Base-by-base conservation (phyloP, 768 basidiomycete species). In the Obba rivulosa region DNA sequence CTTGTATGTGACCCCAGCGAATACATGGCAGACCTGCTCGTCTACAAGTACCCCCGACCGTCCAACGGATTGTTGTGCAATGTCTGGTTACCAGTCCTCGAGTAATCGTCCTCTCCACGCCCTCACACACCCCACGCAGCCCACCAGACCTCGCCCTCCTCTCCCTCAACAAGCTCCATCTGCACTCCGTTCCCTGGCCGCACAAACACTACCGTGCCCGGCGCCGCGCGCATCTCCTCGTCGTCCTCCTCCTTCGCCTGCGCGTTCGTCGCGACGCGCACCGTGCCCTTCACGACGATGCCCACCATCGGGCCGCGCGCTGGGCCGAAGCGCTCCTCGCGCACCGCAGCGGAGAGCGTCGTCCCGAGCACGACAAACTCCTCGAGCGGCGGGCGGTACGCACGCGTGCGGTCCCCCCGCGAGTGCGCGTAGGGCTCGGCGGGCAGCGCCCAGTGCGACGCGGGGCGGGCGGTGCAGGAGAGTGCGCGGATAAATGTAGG, bases 301-400 rank as follows among this genome's bases (percentile, higher is more conserved):
- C 59, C 62, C n/a, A 62, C 52, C 20, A 53, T 57, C 36, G 62
- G 61, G 8, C 61, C 61, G 2, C 43, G 41, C 10, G 53, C 52
- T 21, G 48, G 42, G 3, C 37, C 42, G 8, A 59, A 43, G 13
- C 20, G 36, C 46, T 59, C 58, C 38, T 41, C 37, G 20, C 28
- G 34, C 13, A 25, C 17, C 3, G 21, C 48, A 22, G 14, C 9
- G 25, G 17, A 23, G 38, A 63, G 49, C 34, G 31, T 21, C 17
- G 63, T 62, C 39, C 58, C 58, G 13, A 64, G 55, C 13, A 65
- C 63, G 44, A 49, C 45, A 44, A 63, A 65, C 46, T 65, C 58
- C 40, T 65, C 60, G 25, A 60, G 41, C 9, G 63, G 62, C 37
- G 63, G 63, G 22, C 41, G 52, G 46, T 60, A 65, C 48, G 46